Conservation (phyloP, 352 stramenopile species). For the Phytophthora cryptogea region DNA sequence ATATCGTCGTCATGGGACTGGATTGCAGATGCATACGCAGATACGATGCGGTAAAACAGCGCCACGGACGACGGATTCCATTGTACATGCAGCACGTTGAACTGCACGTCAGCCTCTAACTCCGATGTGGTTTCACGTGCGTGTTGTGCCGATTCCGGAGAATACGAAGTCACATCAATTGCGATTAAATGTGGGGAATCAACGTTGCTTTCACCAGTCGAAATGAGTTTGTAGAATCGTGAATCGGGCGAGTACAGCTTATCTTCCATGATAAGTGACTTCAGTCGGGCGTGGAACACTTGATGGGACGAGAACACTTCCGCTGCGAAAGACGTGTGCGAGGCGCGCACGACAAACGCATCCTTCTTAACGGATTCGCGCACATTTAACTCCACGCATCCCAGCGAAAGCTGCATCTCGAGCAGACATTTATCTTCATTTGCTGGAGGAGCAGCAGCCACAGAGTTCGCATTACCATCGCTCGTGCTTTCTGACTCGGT, state of each 20-base stretch:
- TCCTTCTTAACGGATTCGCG: slow-evolving; percentile 51
- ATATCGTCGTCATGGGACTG: slow-evolving; percentile 41
- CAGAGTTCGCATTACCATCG: slow-evolving; percentile 12
- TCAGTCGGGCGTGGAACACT: slow-evolving; percentile 51
- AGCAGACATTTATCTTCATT: slow-evolving; percentile 50
- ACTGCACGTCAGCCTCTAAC: slow-evolving; percentile 58
- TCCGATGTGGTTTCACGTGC: slow-evolving; percentile 22
- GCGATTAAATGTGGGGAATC: slow-evolving; percentile 47
- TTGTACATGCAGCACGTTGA: slow-evolving; percentile 77
- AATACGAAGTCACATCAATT: slow-evolving; percentile 55
- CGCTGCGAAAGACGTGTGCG: slow-evolving; percentile 53
- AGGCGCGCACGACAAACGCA: slow-evolving; percentile 54
- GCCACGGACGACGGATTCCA: slow-evolving; percentile 88
- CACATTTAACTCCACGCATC: slow-evolving; percentile 57
- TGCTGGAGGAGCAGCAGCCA: neutral
- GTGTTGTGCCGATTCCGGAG: slow-evolving; percentile 12
- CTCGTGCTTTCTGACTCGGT: slow-evolving; percentile 15
- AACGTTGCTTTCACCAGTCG: slow-evolving; percentile 42
- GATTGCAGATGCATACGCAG: slow-evolving; percentile 57
- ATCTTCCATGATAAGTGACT: slow-evolving; percentile 72
- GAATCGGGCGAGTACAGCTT: slow-evolving; percentile 56
- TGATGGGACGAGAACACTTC: slow-evolving; percentile 53
- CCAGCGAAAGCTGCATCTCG: slow-evolving; percentile 54
- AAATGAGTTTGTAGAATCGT: slow-evolving; percentile 68
- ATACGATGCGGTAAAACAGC: slow-evolving; percentile 71